A percentile compares a stretch with the other conserved stretches of the same genome.
Conservation (phyloP, 441 rosid species). For the Cnidoscolus chayamansa region DNA sequence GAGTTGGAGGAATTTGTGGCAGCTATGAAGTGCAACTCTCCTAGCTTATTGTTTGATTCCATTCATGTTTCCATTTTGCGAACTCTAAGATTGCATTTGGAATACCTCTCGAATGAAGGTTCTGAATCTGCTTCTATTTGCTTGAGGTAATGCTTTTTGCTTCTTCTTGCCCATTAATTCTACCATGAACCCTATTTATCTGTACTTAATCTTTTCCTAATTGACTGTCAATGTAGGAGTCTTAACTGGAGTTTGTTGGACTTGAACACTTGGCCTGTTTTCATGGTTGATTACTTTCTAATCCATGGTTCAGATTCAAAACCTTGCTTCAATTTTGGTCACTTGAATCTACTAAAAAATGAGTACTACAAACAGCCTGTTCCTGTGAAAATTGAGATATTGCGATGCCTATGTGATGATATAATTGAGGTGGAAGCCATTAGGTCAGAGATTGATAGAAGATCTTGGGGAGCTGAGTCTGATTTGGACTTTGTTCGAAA, state of each 20-base stretch:
- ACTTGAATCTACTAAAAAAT: conserved; percentile 46
- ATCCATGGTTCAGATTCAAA: conserved; percentile 56
- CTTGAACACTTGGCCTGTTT: conserved; percentile 83
- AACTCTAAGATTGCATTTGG: conserved; percentile 60
- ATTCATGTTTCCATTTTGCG: conserved; percentile 78
- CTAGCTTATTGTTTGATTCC: conserved; percentile 66
- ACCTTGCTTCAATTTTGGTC: conserved; percentile 52
- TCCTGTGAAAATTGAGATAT: conserved; percentile 61
- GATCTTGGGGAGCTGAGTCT: conserved; percentile 61
- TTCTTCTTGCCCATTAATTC: conserved; percentile 8
- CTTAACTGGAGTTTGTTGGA: conserved; percentile 91
- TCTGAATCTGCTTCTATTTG: conserved; percentile 73
- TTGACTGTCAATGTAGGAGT: conserved; percentile 56
- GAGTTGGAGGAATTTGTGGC: conserved; percentile 86
- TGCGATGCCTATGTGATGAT: conserved; percentile 79
- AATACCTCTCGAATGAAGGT: conserved; percentile 60
- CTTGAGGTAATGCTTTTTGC: conserved; percentile 54
- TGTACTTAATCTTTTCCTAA: conserved; percentile 19
- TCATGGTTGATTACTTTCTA: conserved; percentile 74
- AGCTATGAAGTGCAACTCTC: conserved; percentile 50
- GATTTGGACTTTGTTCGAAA: conserved; percentile 62
- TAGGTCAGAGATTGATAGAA: conserved; percentile 65
- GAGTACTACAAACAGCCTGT: conserved; percentile 66
- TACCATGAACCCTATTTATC: not conserved
- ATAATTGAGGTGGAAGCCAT: conserved; percentile 64